Evolutionary conservation across 129 eudicot genomes (phyloP), one percentile per base, ranked within the genome.

Genomic region (Solidago caesia): DNA sequence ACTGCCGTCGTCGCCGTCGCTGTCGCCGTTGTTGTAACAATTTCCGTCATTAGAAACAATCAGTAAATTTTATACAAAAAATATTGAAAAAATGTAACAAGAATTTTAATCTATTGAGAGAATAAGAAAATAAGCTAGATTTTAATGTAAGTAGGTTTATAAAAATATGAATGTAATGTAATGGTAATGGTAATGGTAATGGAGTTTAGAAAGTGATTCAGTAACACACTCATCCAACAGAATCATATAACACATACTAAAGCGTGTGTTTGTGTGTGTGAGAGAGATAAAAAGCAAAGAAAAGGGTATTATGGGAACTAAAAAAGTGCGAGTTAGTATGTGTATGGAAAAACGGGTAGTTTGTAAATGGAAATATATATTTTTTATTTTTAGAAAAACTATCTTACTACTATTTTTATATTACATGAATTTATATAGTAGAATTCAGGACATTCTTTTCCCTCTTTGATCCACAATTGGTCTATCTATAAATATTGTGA

Each of bases 171-270:
- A 76, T 33, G 82, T 72, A 82, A 64, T 75, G 41, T 57, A 14
- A 57, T 57, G 78, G 21, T 21, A 21, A 57, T 57, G 78, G 21
- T 21, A 21, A 21, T 21, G 21, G 53, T 74, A 51, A 59, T 77
- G 84, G 82, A 83, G 75, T 4, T 39, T 66, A 27, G 96, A 92
- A 87, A 89, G 84, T 77, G 96, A 91, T 87, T 75, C 83, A 61
- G 87, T 82, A 87, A 77, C 92, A 47, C 29, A 15, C 70, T 43
- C 73, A 64, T 74, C 64, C 46, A 47, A 72, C 49, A 25, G 59
- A 81, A 64, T 69, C 74, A 75, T 68, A 66, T 6, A 77, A 66
- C 77, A 42, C 41, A 63, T n/a, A 75, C 62, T 62, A 63, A 10
- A 14, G 63, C 39, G 39, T 49, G 64, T 74, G 70, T 29, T 7